phyloP scores from a whole-genome alignment of 257 asterid genomes.

The Forsythia suspensa region DNA sequence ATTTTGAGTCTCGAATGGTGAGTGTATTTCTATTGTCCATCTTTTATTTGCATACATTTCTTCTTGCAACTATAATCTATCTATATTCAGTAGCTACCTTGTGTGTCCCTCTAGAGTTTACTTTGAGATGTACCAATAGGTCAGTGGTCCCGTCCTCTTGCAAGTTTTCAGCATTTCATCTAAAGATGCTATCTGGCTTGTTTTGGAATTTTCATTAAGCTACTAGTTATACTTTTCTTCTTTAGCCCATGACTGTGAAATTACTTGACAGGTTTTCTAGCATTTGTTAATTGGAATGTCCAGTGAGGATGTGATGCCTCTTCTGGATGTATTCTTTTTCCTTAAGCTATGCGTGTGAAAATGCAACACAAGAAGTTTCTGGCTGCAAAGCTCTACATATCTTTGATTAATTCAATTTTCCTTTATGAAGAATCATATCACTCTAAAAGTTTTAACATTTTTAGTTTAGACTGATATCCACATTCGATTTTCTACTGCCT shows the following conservation, averaged over 20 bases:
- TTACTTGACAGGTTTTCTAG: constrained; percentile 17
- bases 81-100: neutral
- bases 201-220: constrained; percentile 8
- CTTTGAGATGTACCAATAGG: constrained; percentile 3
- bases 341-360: neutral
- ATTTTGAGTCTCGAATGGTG: constrained; percentile 52
- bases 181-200: constrained; percentile 5
- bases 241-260: constrained; percentile 17
- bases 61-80: neutral
- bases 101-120: neutral
- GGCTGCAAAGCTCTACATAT: neutral
- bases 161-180: constrained; percentile 2
- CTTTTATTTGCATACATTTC: constrained; percentile 19
- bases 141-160: neutral
- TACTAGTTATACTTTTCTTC: neutral
- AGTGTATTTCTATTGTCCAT: constrained; percentile 25
- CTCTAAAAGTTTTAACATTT: neutral
- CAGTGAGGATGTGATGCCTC: neutral
- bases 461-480: constrained; percentile 8
- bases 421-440: neutral
- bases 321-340: neutral
- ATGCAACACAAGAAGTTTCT: neutral
- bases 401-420: constrained; percentile 12
- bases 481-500: neutral
- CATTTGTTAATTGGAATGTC: constrained; percentile 17